Evolutionary conservation across 2,329 filamentous ascomycete genomes (phyloP).

Genomic region (Colletotrichum lentis): DNA sequence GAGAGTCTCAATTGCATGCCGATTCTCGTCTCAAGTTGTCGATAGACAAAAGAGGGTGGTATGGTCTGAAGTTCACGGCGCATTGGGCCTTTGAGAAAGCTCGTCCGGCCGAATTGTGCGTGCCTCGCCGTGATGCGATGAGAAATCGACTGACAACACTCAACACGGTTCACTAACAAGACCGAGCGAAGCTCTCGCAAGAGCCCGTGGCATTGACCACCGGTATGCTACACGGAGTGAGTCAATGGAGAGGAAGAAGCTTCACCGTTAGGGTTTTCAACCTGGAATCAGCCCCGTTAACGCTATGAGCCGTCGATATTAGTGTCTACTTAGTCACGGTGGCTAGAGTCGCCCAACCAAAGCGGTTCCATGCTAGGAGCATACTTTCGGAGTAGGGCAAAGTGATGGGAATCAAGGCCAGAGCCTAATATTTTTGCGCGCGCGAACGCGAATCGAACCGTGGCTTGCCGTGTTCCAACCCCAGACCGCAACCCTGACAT

Average conservation of each 20-base stretch:
- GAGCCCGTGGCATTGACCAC: not conserved
- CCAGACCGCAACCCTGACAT: not conserved
- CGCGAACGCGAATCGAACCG: constrained; percentile 29
- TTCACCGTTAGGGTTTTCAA: not conserved
- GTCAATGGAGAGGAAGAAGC: not conserved
- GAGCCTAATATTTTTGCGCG: not conserved
- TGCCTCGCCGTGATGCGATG: not conserved
- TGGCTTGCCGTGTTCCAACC: not conserved
- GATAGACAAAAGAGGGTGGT: not conserved
- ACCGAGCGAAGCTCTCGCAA: not conserved
- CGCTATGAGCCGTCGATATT: constrained; percentile 7
- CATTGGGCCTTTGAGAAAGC: not conserved
- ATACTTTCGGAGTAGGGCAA: not conserved
- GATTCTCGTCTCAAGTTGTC: constrained; percentile 4
- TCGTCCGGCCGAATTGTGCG: not conserved
- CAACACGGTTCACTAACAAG: not conserved
- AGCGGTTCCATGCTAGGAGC: constrained; percentile 2
- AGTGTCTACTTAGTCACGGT: no score
- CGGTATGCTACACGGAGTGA: not conserved
- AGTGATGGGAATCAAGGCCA: not conserved
- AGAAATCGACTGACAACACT: not conserved
- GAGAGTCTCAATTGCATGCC: not conserved
- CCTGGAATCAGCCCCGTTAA: not conserved
- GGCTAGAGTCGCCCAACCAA: not conserved
- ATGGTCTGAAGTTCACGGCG: constrained; percentile 1